Evolutionary conservation across 1,284 basidiomycete species (phyloP).

Genomic region (Cutaneotrichosporon sp.): DNA sequence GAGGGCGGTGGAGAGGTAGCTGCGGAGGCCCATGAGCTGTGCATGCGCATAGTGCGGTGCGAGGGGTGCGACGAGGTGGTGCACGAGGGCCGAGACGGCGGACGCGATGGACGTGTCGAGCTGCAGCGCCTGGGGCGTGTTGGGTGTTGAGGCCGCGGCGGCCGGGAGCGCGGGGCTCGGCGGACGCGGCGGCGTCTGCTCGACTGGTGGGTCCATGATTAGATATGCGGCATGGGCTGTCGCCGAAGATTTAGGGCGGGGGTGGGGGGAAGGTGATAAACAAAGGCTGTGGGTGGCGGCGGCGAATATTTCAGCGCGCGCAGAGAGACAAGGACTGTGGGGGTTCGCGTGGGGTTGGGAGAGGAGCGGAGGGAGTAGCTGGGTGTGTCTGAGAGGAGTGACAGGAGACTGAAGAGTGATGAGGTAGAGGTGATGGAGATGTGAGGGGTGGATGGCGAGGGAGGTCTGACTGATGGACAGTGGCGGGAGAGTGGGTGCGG

Average conservation of each 20-base stretch:
- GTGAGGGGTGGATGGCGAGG: neutral
- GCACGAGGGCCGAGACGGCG: conserved; percentile 41
- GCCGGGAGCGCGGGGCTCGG: neutral
- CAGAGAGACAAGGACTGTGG: neutral
- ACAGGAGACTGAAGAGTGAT: neutral
- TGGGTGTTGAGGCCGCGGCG: neutral
- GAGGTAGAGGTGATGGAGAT: too few relatives aligned
- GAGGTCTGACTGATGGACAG: too few relatives aligned
- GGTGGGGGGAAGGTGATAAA: neutral
- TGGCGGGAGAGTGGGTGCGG: too few relatives aligned
- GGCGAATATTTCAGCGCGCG: neutral
- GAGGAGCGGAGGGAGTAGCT: neutral
- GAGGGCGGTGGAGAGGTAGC: conserved; percentile 30
- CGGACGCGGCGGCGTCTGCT: neutral
- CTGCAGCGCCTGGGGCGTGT: conserved; percentile 10
- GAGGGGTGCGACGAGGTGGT: conserved; percentile 45
- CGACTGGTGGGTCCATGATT: conserved; percentile 11
- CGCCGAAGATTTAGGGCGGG: neutral
- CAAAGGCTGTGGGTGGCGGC: neutral
- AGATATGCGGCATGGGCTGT: neutral
- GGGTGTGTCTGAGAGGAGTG: neutral
- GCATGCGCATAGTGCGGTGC: conserved; percentile 37
- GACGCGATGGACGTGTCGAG: conserved; percentile 39
- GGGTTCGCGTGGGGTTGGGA: neutral
- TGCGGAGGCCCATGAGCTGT: conserved; percentile 35